These are phyloP conservation scores for Kwoniella shivajii DNA, from an alignment of 1,284 basidiomycete species.

Conservation along the genomic window DNA sequence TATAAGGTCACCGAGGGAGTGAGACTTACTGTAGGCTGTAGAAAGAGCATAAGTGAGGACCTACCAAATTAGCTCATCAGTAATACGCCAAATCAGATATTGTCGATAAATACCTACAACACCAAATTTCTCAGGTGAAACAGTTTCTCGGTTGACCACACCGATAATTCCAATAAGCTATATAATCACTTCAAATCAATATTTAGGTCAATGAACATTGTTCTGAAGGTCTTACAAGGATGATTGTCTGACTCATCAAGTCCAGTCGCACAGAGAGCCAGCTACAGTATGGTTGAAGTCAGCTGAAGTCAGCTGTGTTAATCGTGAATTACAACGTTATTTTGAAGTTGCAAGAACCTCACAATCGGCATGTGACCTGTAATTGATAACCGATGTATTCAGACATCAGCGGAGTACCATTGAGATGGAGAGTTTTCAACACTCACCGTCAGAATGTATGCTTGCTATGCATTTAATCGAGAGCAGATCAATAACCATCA, in stretches of 20 bases:
- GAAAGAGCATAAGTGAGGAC: conserved; percentile 1
- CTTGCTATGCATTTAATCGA: too few relatives aligned
- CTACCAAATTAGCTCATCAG: neutral
- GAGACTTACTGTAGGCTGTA: neutral
- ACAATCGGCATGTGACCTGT: neutral
- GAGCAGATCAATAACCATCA: too few relatives aligned
- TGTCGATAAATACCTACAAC: conserved; percentile 44
- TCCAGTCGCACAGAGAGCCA: conserved; percentile 45
- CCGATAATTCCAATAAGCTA: conserved; percentile 45
- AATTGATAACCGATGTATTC: too few relatives aligned
- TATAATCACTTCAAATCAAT: neutral
- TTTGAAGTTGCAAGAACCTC: too few relatives aligned
- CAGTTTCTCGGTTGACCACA: conserved; percentile 34
- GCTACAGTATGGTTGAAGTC: conserved; percentile 22
- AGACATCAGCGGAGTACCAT: too few relatives aligned
- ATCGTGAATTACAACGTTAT: neutral
- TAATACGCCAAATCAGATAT: neutral
- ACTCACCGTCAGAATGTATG: conserved; percentile 34
- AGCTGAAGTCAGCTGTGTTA: neutral
- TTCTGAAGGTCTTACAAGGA: conserved; percentile 18
- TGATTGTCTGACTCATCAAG: conserved; percentile 27
- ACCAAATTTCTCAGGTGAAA: conserved; percentile 41
- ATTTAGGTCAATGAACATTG: neutral
- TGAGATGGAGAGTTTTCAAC: too few relatives aligned
- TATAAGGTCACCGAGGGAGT: neutral